These are phyloP conservation scores for Camellia oleifera DNA, from an alignment of 179 eudicot species.

Conservation along the genomic window DNA sequence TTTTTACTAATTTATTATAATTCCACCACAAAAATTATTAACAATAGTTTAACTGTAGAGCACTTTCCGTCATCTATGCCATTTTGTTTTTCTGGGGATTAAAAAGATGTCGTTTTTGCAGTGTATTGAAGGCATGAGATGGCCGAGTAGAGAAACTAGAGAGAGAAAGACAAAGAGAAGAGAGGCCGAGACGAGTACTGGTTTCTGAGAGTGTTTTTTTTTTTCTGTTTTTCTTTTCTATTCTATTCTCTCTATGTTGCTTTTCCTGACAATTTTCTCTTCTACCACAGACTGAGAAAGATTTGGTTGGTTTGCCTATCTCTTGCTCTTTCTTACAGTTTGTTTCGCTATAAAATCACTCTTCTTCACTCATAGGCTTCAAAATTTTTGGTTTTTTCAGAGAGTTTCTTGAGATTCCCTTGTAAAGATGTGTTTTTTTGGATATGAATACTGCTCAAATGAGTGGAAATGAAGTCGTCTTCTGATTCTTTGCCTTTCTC, in stretches of 20 bases:
- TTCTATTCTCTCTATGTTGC: not conserved
- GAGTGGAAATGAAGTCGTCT: not conserved
- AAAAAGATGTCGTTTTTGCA: not conserved
- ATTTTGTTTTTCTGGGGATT: not conserved
- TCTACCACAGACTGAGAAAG: not conserved
- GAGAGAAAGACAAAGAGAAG: not conserved
- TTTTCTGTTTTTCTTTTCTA: no score
- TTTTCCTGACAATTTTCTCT: not conserved
- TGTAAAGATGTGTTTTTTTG: not conserved
- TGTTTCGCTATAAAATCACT: not conserved
- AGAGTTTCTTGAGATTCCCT: not conserved
- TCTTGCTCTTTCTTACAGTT: not conserved
- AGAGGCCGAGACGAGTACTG: not conserved
- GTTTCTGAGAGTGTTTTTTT: not conserved
- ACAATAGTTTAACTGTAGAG: slow-evolving; percentile 3
- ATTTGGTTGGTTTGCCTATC: not conserved
- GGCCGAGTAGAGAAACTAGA: not conserved
- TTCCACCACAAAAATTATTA: not conserved
- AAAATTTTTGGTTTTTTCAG: not conserved
- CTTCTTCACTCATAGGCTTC: not conserved
- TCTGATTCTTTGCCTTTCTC: not conserved
- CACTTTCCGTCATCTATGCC: slow-evolving; percentile 5
- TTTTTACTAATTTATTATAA: no score
- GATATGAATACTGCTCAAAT: not conserved
- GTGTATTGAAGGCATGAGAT: not conserved